Base-by-base conservation (phyloP, 371 early-diverging fungal genomes). In the Apophysomyces elegans region DNA sequence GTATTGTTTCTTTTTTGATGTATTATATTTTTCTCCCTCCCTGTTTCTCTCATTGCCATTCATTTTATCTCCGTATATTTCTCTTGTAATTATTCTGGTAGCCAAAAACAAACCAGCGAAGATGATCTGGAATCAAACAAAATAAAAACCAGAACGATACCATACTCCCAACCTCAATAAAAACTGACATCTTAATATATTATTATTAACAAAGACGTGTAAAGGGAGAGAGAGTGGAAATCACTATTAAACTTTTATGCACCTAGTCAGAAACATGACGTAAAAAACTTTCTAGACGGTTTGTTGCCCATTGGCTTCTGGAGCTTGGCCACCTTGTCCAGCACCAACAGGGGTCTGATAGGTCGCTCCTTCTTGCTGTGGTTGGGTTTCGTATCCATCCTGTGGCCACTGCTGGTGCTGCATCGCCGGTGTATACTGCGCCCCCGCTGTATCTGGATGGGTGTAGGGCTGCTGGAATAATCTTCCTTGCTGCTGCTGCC, bases 351-450 rank as follows among this genome's bases (percentile, higher is more conserved):
- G 54, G 54, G 16, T 50, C 21, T 50, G 54, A 21, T 50, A 50
- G 21, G 9, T n/a, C 21, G 9, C 54, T 50, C 21, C 54, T 18
- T 21, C 7, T 11, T n/a, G 18, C 21, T 50, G 54, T 21, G n/a
- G 54, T 18, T 50, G 54, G 54, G 54, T 50, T 50, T 50, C 54
- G 21, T 26, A 26, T 9, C 18, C 54, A 21, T 9, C 54, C 7
- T 21, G 4, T 9, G 54, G 54, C 21, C 16, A 21, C 54, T 50
- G 54, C 11, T 50, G 54, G 21, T 50, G n/a, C 16, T 50, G 54
- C 54, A 50, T 50, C 54, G 21, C 21, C 9, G 54, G 54, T 11
- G 54, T 50, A 26, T 50, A 50, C 18, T 47, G 47, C 54, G 41
- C 41, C 2, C 11, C 41, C 13, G 41, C 41, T 41, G 54, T 4